Base-by-base conservation (phyloP, 2,329 filamentous ascomycete genomes). In the Aspergillus fumigatiaffinis region DNA sequence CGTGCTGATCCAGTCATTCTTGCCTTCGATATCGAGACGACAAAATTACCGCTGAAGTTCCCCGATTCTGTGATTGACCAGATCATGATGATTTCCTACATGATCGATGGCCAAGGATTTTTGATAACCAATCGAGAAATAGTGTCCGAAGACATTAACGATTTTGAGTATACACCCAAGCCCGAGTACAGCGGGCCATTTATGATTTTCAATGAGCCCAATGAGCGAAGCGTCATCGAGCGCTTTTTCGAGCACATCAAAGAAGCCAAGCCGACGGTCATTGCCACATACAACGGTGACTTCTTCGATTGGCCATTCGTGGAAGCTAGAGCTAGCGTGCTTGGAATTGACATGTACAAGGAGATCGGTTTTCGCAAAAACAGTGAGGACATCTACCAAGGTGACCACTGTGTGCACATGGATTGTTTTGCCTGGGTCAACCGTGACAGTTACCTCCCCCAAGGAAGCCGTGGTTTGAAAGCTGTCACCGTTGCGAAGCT, bases 291-390 rank as follows among this genome's bases (percentile, higher is more conserved):
- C 82, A 99, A 99, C 91, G 94, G 94, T 79, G 94, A 99, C 79
- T 99, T 99, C 74, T 99, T 99, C 87, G 94, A 99, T 87, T 99
- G 94, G 94, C 93, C 94, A 0, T 99, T 95, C 71, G 92, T 99
- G 25, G 94, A 99, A 78, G 87, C 94, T 48, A 84, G 94, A 77
- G 91, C 95, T 28, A 95, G 92, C 70, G 84, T 97, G 63, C 88
- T 95, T 66, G 94, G 95, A 29, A 97, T 99, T 71, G 94, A 99
- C 75, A 97, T 99, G 94, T 99, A 99, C 76, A 90, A 89, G 61
- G 95, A 99, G 73, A 99, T 97, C 68, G 94, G 94, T 4, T 99
- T 96, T 84, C 88, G 88, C 68, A 97, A 94, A 75, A 94, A 96
- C 76, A 90, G 80, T 67, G 94, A 99, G 70, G 95, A 97, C 69